Evolutionary conservation across 78 protist genomes (phyloP).

Genomic region (Monosiga brevicollis): DNA sequence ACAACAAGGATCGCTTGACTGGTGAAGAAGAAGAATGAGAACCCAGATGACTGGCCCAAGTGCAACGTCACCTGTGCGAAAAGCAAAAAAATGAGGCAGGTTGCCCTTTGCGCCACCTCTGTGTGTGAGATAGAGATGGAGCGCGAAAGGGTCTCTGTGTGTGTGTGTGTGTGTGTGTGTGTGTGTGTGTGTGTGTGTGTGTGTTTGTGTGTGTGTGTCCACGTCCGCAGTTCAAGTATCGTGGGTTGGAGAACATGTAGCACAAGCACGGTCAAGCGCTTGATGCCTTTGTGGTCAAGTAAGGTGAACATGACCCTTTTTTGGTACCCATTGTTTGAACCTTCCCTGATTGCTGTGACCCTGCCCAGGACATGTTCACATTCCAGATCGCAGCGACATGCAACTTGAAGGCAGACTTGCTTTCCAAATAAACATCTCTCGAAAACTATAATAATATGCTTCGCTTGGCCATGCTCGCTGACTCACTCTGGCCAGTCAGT

Average conservation of each 20-base stretch:
- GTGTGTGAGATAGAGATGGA: constrained; percentile 1
- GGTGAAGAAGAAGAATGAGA: no score
- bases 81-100: background rate
- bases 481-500: no score
- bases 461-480: no score
- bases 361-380: background rate
- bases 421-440: no score
- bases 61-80: no score
- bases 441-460: no score
- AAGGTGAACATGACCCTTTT: background rate
- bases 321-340: background rate
- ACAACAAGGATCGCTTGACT: no score
- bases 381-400: background rate
- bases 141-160: constrained; percentile 2
- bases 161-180: background rate
- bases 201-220: background rate
- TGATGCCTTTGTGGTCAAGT: no score
- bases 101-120: background rate
- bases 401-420: no score
- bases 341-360: background rate
- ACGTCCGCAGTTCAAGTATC: background rate
- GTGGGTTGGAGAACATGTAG: background rate
- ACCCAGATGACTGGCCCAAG: no score
- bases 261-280: no score
- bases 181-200: background rate